Evolutionary conservation across 768 basidiomycete species (phyloP), one percentile per base, ranked within the genome.

Genomic region (Melanogaster broomeanus): DNA sequence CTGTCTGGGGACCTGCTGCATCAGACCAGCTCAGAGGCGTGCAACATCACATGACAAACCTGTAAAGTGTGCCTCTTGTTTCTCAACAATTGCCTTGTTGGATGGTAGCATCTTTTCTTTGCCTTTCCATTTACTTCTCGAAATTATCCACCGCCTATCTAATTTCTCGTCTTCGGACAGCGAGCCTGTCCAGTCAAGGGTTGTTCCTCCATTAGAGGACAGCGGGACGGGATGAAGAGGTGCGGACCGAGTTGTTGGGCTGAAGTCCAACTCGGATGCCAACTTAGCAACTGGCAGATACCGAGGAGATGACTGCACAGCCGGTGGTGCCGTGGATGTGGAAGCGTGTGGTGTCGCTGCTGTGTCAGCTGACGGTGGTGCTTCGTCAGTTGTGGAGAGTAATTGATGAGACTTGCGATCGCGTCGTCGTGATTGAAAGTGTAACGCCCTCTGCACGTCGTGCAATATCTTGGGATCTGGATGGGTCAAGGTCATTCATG

Each of bases 401-500:
- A 49, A 33, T 31, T 58, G 63, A 59, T 68, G 60, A 9, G 63
- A 67, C 38, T 59, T 63, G 37, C 88, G 82, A 45, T 87, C 87
- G 59, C 90, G 88, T 24, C 88, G 81, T 42, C 85, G 78, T 24
- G 87, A 85, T 66, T 90, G 90, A 45, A 88, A 70, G 50, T 80
- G 82, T 27, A 92, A 63, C 6, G 87, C 89, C 47, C 83, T 81
- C 58, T 90, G 87, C 6, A 92, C 87, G 55, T 91, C 90, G 64
- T 87, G 88, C 47, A 91, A 65, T 55, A 92, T 85, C 58, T 77
- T 78, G n/a, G 89, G 87, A 71, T 92, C 89, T 92, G 61, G 27
- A 39, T 44, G 28, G 19, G 27, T 42, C 34, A 56, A 49, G 27
- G 41, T 55, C 48, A 30, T 52, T 58, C 47, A 66, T 48, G 28